phyloP scores from a whole-genome alignment of 129 eudicot genomes.

The Lactuca saligna region DNA sequence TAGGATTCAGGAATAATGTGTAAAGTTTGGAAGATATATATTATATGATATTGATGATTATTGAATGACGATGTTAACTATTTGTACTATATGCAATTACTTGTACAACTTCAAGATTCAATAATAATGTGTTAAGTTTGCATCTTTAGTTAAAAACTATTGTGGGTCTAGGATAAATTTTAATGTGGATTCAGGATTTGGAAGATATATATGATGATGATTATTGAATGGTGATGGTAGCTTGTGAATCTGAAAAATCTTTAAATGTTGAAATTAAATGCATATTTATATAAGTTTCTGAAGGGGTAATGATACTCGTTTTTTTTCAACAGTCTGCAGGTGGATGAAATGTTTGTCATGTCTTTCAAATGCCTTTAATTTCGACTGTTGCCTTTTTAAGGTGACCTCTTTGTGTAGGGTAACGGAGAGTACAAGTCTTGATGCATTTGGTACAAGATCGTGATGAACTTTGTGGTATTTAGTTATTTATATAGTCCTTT shows the following conservation, averaged over 20 bases:
- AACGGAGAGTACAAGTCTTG: conserved; percentile 16
- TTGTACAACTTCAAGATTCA: too few species aligned
- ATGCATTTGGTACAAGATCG: conserved; percentile 16
- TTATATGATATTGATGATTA: not conserved
- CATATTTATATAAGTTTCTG: conserved; percentile 25
- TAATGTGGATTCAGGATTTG: conserved; percentile 16
- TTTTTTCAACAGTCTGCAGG: conserved; percentile 28
- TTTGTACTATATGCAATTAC: conserved; percentile 1
- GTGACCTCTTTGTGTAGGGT: conserved; percentile 18
- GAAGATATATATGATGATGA: conserved; percentile 20
- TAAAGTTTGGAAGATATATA: not conserved
- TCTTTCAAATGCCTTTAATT: conserved; percentile 34
- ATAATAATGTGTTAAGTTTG: not conserved
- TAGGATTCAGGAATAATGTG: not conserved
- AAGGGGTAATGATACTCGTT: conserved; percentile 32
- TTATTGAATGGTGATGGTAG: conserved; percentile 31
- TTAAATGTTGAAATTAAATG: conserved; percentile 31
- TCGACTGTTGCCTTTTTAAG: not conserved
- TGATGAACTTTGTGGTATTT: not conserved
- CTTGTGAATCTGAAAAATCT: conserved; percentile 34
- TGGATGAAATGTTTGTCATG: conserved; percentile 43
- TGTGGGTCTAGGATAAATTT: not conserved
- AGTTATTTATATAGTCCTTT: not conserved
- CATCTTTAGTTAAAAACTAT: not conserved
- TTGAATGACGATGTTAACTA: not conserved